phyloP scores from a whole-genome alignment of 2,329 filamentous ascomycete species.

The Rosellinia necatrix region DNA sequence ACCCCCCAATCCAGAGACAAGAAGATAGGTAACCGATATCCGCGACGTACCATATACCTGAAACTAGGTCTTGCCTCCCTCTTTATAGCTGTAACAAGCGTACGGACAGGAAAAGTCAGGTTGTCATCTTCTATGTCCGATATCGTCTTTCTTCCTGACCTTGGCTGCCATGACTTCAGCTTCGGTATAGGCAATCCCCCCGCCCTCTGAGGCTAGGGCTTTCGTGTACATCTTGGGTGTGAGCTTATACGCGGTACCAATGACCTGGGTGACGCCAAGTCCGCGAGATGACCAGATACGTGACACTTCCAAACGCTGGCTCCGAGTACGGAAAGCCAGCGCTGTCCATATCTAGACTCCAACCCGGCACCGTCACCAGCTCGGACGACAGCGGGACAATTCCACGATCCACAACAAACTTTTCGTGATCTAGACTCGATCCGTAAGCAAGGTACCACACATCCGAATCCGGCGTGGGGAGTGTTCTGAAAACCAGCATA shows the following conservation, averaged over 20 bases:
- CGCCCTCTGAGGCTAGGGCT: constrained; percentile 20
- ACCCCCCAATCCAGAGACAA: no score
- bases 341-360: constrained; percentile 12
- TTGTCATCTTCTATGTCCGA: no score
- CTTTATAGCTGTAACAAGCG: no score
- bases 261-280: not conserved
- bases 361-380: constrained; percentile 4
- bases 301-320: constrained; percentile 15
- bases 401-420: constrained; percentile 17
- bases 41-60: no score
- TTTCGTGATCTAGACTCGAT: constrained; percentile 13
- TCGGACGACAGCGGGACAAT: not conserved
- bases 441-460: constrained; percentile 26
- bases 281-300: not conserved
- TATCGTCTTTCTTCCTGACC: no score
- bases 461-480: not conserved
- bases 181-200: constrained; percentile 22
- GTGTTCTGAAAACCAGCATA: constrained; percentile 5
- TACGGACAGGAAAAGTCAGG: no score
- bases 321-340: constrained; percentile 22
- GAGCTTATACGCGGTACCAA: constrained; percentile 19
- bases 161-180: not conserved
- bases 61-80: no score
- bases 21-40: no score
- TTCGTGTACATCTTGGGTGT: constrained; percentile 9